Evolutionary conservation across 768 basidiomycete species (phyloP).

Genomic region (Mycena metata): DNA sequence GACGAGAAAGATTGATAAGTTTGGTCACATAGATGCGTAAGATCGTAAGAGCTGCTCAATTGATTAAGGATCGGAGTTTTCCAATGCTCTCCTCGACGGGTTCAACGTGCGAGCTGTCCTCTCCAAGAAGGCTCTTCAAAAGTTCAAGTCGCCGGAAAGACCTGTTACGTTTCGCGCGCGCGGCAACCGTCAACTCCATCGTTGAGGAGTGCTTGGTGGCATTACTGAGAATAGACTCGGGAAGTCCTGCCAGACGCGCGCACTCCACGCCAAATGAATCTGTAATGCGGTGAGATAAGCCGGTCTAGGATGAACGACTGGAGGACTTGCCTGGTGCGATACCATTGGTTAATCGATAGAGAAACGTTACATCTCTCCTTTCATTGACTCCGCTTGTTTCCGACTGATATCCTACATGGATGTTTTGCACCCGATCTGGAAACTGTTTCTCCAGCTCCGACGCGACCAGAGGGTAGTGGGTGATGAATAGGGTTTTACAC

Average conservation of each 20-base stretch:
- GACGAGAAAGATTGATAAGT: too few relatives aligned
- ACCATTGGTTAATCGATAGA: constrained; percentile 82
- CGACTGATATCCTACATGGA: constrained; percentile 89
- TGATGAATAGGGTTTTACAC: constrained; percentile 91
- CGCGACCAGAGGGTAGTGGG: constrained; percentile 93
- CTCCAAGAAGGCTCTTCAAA: constrained; percentile 17
- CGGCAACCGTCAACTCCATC: constrained; percentile 50
- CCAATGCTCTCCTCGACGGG: constrained; percentile 6
- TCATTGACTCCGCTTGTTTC: constrained; percentile 76
- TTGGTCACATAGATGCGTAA: background rate
- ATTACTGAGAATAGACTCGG: constrained; percentile 72
- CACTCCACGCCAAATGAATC: constrained; percentile 96
- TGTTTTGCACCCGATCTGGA: constrained; percentile 74
- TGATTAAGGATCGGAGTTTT: constrained; percentile 7
- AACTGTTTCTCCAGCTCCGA: constrained; percentile 71
- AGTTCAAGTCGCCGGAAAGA: constrained; percentile 55
- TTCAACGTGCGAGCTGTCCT: background rate
- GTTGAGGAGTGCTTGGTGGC: constrained; percentile 69
- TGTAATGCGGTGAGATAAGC: constrained; percentile 45
- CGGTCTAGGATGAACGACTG: constrained; percentile 1
- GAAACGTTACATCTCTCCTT: constrained; percentile 84
- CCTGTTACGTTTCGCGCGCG: constrained; percentile 48
- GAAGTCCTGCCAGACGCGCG: constrained; percentile 87
- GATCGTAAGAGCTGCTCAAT: background rate
- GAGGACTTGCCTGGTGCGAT: constrained; percentile 66